Base-by-base conservation (phyloP, 2,329 filamentous ascomycete genomes). In the Arthroderma sp. region DNA sequence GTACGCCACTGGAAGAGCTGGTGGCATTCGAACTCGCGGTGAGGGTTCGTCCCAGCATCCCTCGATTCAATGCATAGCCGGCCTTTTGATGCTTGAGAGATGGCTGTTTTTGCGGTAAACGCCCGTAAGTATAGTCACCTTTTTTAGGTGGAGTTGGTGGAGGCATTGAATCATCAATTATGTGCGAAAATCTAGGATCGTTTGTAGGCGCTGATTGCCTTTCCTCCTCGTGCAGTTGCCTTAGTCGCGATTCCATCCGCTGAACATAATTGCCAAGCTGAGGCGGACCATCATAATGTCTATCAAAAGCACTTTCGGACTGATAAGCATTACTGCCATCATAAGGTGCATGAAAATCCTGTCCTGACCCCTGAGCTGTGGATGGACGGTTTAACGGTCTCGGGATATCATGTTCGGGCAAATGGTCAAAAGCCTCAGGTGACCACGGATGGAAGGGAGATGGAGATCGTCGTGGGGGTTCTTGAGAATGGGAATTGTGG, bases 21-120 rank as follows among this genome's bases (percentile, higher is more conserved):
- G 88, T 93, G 3, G 79, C 78, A 56, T 73, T 91, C 1, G 86
- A 94, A 62, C 93, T 94, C 30, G 81, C 93, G 3, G 89, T 95
- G 53, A 83, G 84, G 0, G 86, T 91, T 39, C 89, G 77, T 46
- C 78, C 80, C 6, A 95, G 72, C 40, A 77, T 72, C 49, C 77
- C 75, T 34, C 75, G 76, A 34, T 80, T 74, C 43, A 94, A 71
- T 47, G 94, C 87, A 55, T 85, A 86, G 0, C 84, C 83, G 4
- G 68, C 71, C 46, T 66, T 65, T 22, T 66, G 63, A 38, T 57
- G 61, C 39, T 59, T 60, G 31, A 69, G 48, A 28, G 61, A 60
- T 11, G 59, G 54, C 43, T 61, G 60, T 15, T 62, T 60, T 30
- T 56, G 68, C 42, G 69, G 58, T 22, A 61, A 57, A 40, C 66